phyloP scores from a whole-genome alignment of 371 early-diverging fungal species.

The Mortierella sp. region DNA sequence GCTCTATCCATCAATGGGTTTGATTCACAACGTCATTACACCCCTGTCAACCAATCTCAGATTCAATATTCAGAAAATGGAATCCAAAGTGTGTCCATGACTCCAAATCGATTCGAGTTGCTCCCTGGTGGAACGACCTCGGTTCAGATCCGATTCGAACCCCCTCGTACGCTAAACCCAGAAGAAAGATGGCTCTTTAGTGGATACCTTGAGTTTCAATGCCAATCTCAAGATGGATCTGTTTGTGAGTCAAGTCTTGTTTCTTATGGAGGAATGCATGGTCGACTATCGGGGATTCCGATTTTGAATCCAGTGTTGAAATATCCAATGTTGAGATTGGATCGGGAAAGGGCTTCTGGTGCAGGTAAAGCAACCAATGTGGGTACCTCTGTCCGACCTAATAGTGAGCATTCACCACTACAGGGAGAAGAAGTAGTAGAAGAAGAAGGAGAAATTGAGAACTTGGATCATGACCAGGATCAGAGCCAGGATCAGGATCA shows the following conservation, averaged over 20 bases:
- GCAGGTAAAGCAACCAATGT: no score
- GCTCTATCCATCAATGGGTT: constrained; percentile 41
- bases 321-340: constrained; percentile 26
- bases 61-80: constrained; percentile 22
- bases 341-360: constrained; percentile 1
- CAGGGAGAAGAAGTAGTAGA: not conserved
- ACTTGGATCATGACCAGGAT: no score
- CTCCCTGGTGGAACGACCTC: constrained; percentile 16
- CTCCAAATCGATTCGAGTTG: constrained; percentile 12
- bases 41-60: constrained; percentile 27
- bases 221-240: constrained; percentile 1
- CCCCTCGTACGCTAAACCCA: constrained; percentile 10
- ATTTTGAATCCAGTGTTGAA: constrained; percentile 25
- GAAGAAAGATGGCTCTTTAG: constrained; percentile 42
- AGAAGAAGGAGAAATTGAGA: not conserved
- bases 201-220: constrained; percentile 30
- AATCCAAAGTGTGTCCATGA: constrained; percentile 5
- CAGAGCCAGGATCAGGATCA: no score
- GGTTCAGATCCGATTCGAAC: constrained; percentile 13
- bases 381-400: no score
- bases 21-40: constrained; percentile 11
- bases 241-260: constrained; percentile 30
- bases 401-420: not conserved
- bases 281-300: constrained; percentile 20
- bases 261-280: constrained; percentile 46